phyloP scores from a whole-genome alignment of 1,284 basidiomycete genomes.

The Pseudozyma sp. region DNA sequence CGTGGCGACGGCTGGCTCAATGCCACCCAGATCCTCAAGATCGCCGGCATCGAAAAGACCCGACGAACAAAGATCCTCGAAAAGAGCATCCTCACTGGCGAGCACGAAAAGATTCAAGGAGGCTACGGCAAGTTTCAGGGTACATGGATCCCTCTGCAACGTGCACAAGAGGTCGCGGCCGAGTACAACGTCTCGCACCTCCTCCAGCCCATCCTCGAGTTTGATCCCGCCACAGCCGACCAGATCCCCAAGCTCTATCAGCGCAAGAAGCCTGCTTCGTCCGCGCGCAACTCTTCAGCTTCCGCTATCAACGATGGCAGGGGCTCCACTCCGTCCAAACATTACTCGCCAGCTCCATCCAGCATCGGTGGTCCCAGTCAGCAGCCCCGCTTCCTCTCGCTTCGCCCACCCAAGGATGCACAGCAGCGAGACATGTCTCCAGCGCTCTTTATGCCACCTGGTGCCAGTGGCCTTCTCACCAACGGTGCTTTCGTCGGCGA shows the following conservation, averaged over 20 bases:
- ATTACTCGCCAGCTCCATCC: constrained; percentile 38
- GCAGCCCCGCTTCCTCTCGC: constrained; percentile 60
- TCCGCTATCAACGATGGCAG: constrained; percentile 42
- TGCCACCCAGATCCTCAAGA: constrained; percentile 98
- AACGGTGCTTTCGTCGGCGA: constrained; percentile 25
- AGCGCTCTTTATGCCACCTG: constrained; percentile 50
- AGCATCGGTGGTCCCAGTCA: constrained; percentile 51
- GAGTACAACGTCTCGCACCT: constrained; percentile 67
- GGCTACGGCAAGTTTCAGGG: constrained; percentile 99
- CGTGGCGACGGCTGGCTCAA: constrained; percentile 90
- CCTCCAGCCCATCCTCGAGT: constrained; percentile 65
- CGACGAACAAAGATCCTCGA: constrained; percentile 96
- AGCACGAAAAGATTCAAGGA: constrained; percentile 98
- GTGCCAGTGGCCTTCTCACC: constrained; percentile 47
- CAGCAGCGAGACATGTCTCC: constrained; percentile 42
- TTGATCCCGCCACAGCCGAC: constrained; percentile 62
- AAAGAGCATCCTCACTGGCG: constrained; percentile 93
- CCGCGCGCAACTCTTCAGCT: constrained; percentile 54
- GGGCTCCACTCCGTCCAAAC: constrained; percentile 24
- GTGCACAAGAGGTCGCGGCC: constrained; percentile 65
- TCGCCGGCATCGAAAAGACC: constrained; percentile 97
- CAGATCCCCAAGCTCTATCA: constrained; percentile 58
- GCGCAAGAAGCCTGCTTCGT: constrained; percentile 43
- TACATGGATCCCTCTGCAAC: constrained; percentile 77
- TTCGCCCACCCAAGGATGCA: constrained; percentile 52